These are phyloP conservation scores for Beverwykella pulmonaria DNA, from an alignment of 495 filamentous ascomycete genomes.

Conservation along the genomic window DNA sequence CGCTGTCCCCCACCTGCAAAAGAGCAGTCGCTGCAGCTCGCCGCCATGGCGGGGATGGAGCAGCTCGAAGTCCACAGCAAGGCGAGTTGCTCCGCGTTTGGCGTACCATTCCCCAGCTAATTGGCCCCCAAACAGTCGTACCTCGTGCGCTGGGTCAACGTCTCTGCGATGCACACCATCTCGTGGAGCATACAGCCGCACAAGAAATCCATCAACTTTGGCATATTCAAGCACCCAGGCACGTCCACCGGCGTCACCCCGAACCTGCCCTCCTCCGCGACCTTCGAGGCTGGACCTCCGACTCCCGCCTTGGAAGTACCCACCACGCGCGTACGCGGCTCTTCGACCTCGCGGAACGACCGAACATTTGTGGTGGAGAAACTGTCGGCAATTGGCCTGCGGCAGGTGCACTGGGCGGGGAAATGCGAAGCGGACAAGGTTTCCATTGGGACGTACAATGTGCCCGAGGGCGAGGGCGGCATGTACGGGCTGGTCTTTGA, in stretches of 20 bases:
- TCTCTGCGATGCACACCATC: slow-evolving; percentile 84
- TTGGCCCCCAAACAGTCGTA: slow-evolving; percentile 67
- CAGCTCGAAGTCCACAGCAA: slow-evolving; percentile 97
- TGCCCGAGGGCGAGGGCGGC: slow-evolving; percentile 69
- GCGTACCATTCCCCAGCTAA: slow-evolving; percentile 9
- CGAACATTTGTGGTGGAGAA: slow-evolving; percentile 73
- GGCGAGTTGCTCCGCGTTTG: slow-evolving; percentile 55
- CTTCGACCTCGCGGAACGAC: slow-evolving; percentile 50
- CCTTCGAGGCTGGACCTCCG: slow-evolving; percentile 51
- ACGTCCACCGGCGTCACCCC: slow-evolving; percentile 56
- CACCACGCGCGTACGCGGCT: slow-evolving; percentile 30
- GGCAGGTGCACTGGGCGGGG: slow-evolving; percentile 83
- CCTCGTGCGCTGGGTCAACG: slow-evolving; percentile 94
- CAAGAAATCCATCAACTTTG: slow-evolving; percentile 97
- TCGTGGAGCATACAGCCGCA: slow-evolving; percentile 97
- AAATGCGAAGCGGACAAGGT: slow-evolving; percentile 97
- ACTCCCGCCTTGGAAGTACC: slow-evolving; percentile 48
- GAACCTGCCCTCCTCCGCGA: slow-evolving; percentile 54
- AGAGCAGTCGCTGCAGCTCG: not conserved
- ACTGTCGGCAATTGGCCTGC: slow-evolving; percentile 80
- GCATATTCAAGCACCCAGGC: slow-evolving; percentile 94
- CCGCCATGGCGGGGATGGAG: slow-evolving; percentile 85
- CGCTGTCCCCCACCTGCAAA: not conserved
- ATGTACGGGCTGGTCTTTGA: slow-evolving; percentile 98
- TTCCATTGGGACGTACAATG: slow-evolving; percentile 86